Conservation (phyloP, 768 basidiomycete species). For the Termitomyces sp. region DNA sequence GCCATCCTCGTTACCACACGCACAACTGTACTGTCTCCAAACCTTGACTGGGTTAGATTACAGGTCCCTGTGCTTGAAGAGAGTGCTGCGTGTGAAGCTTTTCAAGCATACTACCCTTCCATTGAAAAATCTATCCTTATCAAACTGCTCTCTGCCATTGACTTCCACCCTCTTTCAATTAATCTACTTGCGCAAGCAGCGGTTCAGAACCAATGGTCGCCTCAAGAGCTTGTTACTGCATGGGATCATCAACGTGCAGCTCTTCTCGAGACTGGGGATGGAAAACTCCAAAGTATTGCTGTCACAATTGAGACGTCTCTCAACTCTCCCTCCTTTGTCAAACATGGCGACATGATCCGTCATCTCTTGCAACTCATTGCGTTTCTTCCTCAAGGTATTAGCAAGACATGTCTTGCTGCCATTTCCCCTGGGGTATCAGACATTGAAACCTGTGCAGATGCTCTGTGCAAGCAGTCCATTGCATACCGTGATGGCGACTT, state of each 20-base stretch:
- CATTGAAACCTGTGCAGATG: not conserved
- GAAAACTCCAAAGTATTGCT: not conserved
- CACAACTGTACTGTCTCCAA: not conserved
- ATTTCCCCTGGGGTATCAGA: not conserved
- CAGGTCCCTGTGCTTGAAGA: not conserved
- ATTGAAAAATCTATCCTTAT: not conserved
- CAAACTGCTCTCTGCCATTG: not conserved
- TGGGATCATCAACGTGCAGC: not conserved
- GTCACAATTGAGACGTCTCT: not conserved
- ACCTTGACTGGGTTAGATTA: not conserved
- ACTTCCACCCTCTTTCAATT: constrained; percentile 7
- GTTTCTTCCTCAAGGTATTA: constrained; percentile 2
- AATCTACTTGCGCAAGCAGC: constrained; percentile 3
- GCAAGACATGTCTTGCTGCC: not conserved
- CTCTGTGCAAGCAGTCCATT: constrained; percentile 9
- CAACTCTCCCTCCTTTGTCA: not conserved
- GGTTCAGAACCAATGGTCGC: constrained; percentile 3
- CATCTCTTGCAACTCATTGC: not conserved
- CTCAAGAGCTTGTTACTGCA: not conserved
- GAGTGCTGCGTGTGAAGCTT: not conserved
- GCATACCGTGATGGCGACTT: constrained; percentile 7
- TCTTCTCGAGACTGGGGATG: not conserved
- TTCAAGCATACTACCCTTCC: not conserved
- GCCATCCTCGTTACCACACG: constrained; percentile 1
- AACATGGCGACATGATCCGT: not conserved